These are phyloP conservation scores for Jatropha podagrica DNA, from an alignment of 441 rosid genomes.

Conservation along the genomic window DNA sequence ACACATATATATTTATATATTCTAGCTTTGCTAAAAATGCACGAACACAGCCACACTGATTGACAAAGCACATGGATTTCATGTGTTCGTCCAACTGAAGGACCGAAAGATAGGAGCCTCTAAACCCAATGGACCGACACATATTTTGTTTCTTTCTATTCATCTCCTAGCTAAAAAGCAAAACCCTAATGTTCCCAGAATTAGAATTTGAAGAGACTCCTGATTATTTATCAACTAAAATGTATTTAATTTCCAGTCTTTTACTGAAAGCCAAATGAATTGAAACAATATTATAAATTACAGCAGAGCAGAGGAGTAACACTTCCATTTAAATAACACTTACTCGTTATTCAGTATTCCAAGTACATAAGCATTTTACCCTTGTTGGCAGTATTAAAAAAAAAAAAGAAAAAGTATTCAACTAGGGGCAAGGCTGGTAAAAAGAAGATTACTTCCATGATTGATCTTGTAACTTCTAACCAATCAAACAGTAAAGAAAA, in stretches of 20 bases:
- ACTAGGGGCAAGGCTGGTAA: background rate
- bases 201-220: background rate
- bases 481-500: background rate
- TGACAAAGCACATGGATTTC: background rate
- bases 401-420: background rate
- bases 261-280: no score
- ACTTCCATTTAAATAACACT: no score
- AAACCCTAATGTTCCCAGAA: background rate
- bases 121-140: background rate
- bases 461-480: background rate
- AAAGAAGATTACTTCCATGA: background rate
- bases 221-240: background rate
- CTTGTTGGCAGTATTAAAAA: background rate
- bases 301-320: no score
- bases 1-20: background rate
- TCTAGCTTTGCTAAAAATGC: constrained; percentile 10
- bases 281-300: no score
- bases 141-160: constrained; percentile 16
- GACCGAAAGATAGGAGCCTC: constrained; percentile 13
- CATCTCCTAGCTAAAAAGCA: constrained; percentile 1
- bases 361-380: no score
- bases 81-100: constrained; percentile 10
- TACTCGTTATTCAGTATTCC: no score
- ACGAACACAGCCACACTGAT: constrained; percentile 3
- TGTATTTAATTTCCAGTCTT: no score